These are phyloP conservation scores for Epichloe sp. DNA, from an alignment of 2,329 filamentous ascomycete genomes.

Conservation along the genomic window DNA sequence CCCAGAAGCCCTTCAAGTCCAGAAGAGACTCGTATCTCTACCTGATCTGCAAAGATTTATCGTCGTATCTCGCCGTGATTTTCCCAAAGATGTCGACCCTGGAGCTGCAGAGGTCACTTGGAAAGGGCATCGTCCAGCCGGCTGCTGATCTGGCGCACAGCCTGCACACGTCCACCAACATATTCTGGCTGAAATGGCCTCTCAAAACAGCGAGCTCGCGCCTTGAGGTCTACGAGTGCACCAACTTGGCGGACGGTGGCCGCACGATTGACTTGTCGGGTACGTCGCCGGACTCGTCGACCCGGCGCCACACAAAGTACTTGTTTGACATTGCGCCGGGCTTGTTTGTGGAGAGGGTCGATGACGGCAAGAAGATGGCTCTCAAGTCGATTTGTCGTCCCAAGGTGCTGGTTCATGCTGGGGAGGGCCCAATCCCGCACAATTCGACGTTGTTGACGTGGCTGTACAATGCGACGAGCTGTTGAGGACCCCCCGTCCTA, in stretches of 20 bases:
- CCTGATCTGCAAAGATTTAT: slow-evolving; percentile 20
- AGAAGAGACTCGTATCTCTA: slow-evolving; percentile 16
- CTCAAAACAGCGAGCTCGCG: slow-evolving; percentile 22
- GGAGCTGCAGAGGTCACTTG: slow-evolving; percentile 21
- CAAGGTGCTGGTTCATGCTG: slow-evolving; percentile 19
- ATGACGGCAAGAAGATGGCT: slow-evolving; percentile 19
- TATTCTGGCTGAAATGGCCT: slow-evolving; percentile 25
- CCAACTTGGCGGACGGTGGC: slow-evolving; percentile 21
- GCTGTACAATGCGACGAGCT: slow-evolving; percentile 10
- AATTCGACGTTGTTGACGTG: slow-evolving; percentile 21
- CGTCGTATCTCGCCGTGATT: slow-evolving; percentile 17
- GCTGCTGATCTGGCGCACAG: slow-evolving; percentile 23
- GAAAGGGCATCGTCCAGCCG: slow-evolving; percentile 20
- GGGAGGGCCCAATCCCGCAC: slow-evolving; percentile 15
- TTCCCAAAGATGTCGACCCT: slow-evolving; percentile 14
- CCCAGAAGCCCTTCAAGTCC: slow-evolving; percentile 18
- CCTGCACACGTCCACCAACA: slow-evolving; percentile 21
- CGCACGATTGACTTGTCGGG: slow-evolving; percentile 16
- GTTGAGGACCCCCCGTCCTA: background rate
- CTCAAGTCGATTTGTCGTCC: slow-evolving; percentile 21
- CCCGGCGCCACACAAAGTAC: slow-evolving; percentile 19
- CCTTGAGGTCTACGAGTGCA: slow-evolving; percentile 24
- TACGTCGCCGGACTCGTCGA: slow-evolving; percentile 15
- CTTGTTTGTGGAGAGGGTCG: slow-evolving; percentile 23
- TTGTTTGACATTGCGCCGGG: slow-evolving; percentile 25